Evolutionary conservation across 257 asterid genomes (phyloP).

Genomic region (Solanum gracilifrons): DNA sequence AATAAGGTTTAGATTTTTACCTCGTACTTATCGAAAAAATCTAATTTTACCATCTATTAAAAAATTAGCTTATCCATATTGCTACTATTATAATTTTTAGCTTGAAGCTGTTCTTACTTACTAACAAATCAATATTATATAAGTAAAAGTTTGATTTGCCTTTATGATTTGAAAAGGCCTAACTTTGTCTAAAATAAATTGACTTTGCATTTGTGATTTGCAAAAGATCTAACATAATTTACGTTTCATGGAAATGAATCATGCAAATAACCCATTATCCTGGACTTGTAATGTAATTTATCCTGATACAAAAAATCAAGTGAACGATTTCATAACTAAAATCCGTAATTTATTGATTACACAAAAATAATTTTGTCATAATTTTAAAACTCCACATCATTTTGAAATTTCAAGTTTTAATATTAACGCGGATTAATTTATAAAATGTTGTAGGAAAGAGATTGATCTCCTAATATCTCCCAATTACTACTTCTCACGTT

Average conservation of each 20-base stretch:
- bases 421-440: neutral
- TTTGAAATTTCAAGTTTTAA: neutral
- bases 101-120: neutral
- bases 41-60: neutral
- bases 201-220: too few relatives aligned
- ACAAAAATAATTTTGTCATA: neutral
- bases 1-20: neutral
- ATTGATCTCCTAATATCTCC: neutral
- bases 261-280: too few relatives aligned
- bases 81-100: neutral
- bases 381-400: neutral
- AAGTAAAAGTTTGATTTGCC: neutral
- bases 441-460: neutral
- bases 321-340: neutral
- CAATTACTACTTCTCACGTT: neutral
- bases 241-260: neutral
- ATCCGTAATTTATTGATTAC: too few relatives aligned
- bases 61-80: neutral
- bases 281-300: neutral
- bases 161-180: neutral
- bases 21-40: neutral
- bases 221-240: too few relatives aligned
- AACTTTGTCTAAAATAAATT: too few relatives aligned
- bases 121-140: neutral
- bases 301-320: neutral